Base-by-base conservation (phyloP, 495 filamentous ascomycete genomes). In the Immersiella caudata region DNA sequence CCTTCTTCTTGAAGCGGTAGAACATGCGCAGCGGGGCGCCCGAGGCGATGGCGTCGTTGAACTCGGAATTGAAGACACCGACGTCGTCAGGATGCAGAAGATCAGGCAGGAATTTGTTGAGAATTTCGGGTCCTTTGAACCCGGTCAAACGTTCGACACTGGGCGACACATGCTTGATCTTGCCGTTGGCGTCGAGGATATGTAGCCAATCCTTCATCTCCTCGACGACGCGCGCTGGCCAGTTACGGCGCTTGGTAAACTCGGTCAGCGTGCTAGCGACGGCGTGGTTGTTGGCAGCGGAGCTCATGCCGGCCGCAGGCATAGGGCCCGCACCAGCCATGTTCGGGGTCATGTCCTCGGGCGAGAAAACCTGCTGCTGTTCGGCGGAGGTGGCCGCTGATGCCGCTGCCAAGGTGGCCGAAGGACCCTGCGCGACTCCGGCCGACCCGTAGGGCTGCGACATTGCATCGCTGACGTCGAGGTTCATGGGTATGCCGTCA, bases 21-120 rank as follows among this genome's bases (percentile, higher is more conserved):
- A 97, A 96, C 77, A 97, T 89, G 55, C 92, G 89, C 54, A 98
- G 78, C 11, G 87, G 84, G 62, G 92, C 87, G 18, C 90, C 92
- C 27, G 84, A 87, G n/a, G 92, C 88, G 64, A 98, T 95, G 33
- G 90, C 91, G 70, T 97, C 93, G 73, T 96, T 92, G 82, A 99
- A 87, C 75, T 98, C 95, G 51, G 91, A 85, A 36, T 91, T 85
- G 75, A 97, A 96, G 71, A 96, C 86, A 20, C 87, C 85, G 62
- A 88, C 87, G 81, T 99, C 95, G 78, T 97, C 94, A 12, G 90
- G 86, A 69, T 99, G 95, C 55, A 98, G 89, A 69, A 91, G 89
- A 26, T 96, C 88, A 11, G 84, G 84, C 20, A 98, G 86, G 65
- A 91, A 89, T 68, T 83, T 86, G 61, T 91, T 89, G 62, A 91